phyloP scores from a whole-genome alignment of 1,284 basidiomycete genomes.

The Ustilago hordei region DNA sequence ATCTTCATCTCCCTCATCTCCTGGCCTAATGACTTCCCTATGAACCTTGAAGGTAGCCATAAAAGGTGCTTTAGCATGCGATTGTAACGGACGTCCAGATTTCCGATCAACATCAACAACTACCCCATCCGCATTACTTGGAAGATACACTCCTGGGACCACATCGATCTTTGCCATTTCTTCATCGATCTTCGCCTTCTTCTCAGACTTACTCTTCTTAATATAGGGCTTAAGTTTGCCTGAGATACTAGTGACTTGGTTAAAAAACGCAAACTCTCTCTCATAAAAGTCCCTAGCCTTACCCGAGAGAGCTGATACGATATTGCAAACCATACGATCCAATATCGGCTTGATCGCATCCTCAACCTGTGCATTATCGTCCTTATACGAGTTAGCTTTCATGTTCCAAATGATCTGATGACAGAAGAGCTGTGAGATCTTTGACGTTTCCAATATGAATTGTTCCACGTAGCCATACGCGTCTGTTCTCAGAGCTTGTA shows the following conservation, averaged over 20 bases:
- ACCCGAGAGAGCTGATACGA: constrained; percentile 89
- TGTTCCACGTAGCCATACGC: constrained; percentile 83
- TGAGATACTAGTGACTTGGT: constrained; percentile 95
- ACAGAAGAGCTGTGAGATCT: constrained; percentile 97
- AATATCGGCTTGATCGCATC: constrained; percentile 94
- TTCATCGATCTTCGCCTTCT: constrained; percentile 99
- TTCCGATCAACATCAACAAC: constrained; percentile 97
- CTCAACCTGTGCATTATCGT: constrained; percentile 79
- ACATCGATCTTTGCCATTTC: constrained; percentile 97
- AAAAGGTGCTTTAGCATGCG: constrained; percentile 98
- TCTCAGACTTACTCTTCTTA: constrained; percentile 94
- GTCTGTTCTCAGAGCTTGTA: constrained; percentile 92
- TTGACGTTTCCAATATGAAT: constrained; percentile 97
- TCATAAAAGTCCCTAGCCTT: constrained; percentile 91
- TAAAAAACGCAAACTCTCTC: constrained; percentile 94
- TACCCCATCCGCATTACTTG: constrained; percentile 95
- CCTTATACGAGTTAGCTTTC: constrained; percentile 97
- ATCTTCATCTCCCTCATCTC: constrained; percentile 46
- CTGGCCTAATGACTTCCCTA: constrained; percentile 71
- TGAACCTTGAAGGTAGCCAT: constrained; percentile 99
- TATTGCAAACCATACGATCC: constrained; percentile 85
- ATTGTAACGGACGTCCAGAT: constrained; percentile 93
- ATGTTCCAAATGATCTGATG: constrained; percentile 99
- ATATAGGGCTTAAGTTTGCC: constrained; percentile 97
- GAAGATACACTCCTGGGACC: constrained; percentile 93